Conservation (phyloP, 1,284 basidiomycete species). For the Microbotryum saponariae region DNA sequence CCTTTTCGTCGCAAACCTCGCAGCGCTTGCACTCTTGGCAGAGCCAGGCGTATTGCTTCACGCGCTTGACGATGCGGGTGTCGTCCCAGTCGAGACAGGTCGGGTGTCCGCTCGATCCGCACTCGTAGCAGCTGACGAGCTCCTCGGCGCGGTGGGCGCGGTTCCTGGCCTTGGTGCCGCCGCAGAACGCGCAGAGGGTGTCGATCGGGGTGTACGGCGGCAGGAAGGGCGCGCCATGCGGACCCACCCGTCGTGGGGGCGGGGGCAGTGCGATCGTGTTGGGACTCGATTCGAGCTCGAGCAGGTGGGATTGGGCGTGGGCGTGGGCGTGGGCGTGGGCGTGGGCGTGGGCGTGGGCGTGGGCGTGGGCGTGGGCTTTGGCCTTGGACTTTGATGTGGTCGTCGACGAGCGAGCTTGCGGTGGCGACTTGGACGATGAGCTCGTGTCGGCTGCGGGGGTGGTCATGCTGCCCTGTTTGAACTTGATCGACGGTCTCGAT, state of each 20-base stretch:
- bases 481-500: background rate
- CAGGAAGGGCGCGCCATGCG: slow-evolving; percentile 15
- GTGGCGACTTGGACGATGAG: background rate
- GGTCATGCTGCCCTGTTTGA: background rate
- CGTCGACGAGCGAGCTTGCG: background rate
- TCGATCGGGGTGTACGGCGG: slow-evolving; percentile 17
- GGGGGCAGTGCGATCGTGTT: background rate
- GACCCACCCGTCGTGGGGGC: slow-evolving; percentile 18
- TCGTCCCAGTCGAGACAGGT: slow-evolving; percentile 35
- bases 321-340: too few relatives aligned
- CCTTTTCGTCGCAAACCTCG: slow-evolving; percentile 76
- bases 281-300: too few relatives aligned
- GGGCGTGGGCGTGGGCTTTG: too few relatives aligned
- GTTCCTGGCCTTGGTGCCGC: slow-evolving; percentile 27
- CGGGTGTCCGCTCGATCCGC: slow-evolving; percentile 38
- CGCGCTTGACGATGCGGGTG: slow-evolving; percentile 38
- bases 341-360: too few relatives aligned
- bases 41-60: slow-evolving; percentile 62
- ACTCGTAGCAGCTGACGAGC: slow-evolving; percentile 39
- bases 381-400: background rate
- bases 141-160: slow-evolving; percentile 32
- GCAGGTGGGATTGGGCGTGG: too few relatives aligned
- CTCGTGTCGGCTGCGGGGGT: background rate
- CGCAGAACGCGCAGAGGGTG: slow-evolving; percentile 39
- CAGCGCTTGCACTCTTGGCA: slow-evolving; percentile 92